Evolutionary conservation across 352 stramenopile species (phyloP).

Genomic region (Phytophthora boehmeriae): DNA sequence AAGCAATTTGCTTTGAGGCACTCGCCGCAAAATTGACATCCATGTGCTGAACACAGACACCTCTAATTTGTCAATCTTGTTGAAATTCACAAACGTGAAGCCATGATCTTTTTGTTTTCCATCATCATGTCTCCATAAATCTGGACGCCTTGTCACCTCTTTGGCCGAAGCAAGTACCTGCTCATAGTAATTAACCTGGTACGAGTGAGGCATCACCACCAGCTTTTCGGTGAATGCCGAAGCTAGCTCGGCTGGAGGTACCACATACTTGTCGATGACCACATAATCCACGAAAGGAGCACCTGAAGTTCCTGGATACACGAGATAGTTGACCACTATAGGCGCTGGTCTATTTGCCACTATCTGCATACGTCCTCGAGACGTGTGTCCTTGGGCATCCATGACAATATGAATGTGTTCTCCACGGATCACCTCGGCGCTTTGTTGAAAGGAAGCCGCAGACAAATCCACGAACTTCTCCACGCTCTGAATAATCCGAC

Average conservation of each 20-base stretch:
- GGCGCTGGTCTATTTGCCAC: constrained; percentile 51
- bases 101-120: constrained; percentile 13
- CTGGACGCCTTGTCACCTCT: constrained; percentile 7
- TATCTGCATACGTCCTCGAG: constrained; percentile 57
- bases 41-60: constrained; percentile 65
- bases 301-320: constrained; percentile 81
- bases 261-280: constrained; percentile 63
- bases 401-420: constrained; percentile 70
- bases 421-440: constrained; percentile 34
- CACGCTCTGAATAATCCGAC: constrained; percentile 36
- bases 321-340: constrained; percentile 85
- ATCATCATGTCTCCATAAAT: constrained; percentile 27
- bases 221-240: constrained; percentile 74
- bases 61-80: constrained; percentile 90
- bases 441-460: constrained; percentile 43
- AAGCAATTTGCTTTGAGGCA: constrained; percentile 58
- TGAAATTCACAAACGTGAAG: constrained; percentile 87
- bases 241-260: constrained; percentile 41
- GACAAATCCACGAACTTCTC: constrained; percentile 66
- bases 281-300: constrained; percentile 83
- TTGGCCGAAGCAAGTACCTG: constrained; percentile 14
- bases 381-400: constrained; percentile 82
- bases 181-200: constrained; percentile 85
- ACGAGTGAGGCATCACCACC: constrained; percentile 69
- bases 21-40: constrained; percentile 70